Conservation (phyloP, 2,329 filamentous ascomycete species). For the Kalmusia sp. region DNA sequence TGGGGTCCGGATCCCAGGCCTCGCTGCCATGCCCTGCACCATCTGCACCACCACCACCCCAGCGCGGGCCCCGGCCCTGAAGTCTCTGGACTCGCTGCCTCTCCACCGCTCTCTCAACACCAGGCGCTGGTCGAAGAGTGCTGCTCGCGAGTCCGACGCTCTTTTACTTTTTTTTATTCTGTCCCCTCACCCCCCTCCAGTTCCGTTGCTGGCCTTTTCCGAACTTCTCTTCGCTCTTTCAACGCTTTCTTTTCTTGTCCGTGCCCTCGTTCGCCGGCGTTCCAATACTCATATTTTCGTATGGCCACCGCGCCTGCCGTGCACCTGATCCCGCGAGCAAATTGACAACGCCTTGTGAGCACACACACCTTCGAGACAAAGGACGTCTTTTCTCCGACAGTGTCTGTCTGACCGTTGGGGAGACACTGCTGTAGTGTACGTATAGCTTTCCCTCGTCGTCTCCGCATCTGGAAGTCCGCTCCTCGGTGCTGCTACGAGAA, state of each 20-base stretch:
- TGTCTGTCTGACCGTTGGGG: slow-evolving; percentile 29
- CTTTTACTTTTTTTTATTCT: too few species aligned
- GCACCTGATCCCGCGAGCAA: slow-evolving; percentile 2
- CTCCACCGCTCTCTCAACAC: slow-evolving; percentile 13
- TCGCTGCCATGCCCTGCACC: slow-evolving; percentile 7
- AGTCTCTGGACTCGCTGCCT: slow-evolving; percentile 31
- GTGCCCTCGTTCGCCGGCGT: slow-evolving; percentile 7
- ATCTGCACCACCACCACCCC: not conserved
- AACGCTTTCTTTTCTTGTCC: not conserved
- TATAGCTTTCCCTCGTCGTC: slow-evolving; percentile 42
- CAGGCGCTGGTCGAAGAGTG: slow-evolving; percentile 21
- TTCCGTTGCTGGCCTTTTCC: slow-evolving; percentile 13
- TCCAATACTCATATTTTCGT: slow-evolving; percentile 24
- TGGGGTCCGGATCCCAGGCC: slow-evolving; percentile 7
- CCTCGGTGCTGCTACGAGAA: slow-evolving; percentile 37
- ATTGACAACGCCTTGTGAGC: not conserved
- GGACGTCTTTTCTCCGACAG: slow-evolving; percentile 25
- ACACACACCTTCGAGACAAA: slow-evolving; percentile 7
- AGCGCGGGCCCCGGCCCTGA: slow-evolving; percentile 17
- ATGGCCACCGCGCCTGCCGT: slow-evolving; percentile 4
- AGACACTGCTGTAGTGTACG: slow-evolving; percentile 54
- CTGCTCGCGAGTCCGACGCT: slow-evolving; percentile 39
- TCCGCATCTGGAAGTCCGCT: slow-evolving; percentile 36
- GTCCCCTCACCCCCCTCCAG: too few species aligned
- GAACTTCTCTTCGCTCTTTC: slow-evolving; percentile 18